Evolutionary conservation across 2,329 filamentous ascomycete genomes (phyloP).

Genomic region (Penicillium janthinellum): DNA sequence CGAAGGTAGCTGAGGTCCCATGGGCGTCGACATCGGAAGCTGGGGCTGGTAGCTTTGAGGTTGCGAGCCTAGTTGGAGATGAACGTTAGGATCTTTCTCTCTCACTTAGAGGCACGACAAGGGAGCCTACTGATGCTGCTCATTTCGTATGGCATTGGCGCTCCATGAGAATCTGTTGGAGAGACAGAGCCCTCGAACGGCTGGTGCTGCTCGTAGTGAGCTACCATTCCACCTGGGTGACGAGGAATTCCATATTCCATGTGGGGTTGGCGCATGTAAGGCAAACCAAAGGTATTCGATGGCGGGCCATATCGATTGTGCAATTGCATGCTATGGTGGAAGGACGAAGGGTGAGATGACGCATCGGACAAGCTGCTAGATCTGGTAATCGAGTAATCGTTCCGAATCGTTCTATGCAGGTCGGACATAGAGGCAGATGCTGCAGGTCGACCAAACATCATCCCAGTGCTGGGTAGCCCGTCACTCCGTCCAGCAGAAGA

Average conservation of each 20-base stretch:
- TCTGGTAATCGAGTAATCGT: conserved; percentile 32
- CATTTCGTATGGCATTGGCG: conserved; percentile 32
- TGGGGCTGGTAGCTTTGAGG: conserved; percentile 32
- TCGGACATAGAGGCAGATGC: conserved; percentile 31
- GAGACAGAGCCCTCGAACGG: conserved; percentile 38
- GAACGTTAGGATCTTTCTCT: conserved; percentile 12
- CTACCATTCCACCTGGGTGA: conserved; percentile 29
- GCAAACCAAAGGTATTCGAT: conserved; percentile 29
- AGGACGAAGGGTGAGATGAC: conserved; percentile 25
- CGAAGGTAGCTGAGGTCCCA: conserved; percentile 30
- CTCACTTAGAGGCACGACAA: background rate
- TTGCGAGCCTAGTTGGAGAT: conserved; percentile 30
- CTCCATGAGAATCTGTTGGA: conserved; percentile 33
- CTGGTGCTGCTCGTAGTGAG: conserved; percentile 33
- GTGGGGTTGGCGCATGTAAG: conserved; percentile 30
- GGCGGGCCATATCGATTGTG: conserved; percentile 32
- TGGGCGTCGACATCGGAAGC: conserved; percentile 31
- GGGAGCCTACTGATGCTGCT: conserved; percentile 31
- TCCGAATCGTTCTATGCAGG: conserved; percentile 32
- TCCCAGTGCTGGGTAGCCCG: conserved; percentile 29
- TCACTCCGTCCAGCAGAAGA: conserved; percentile 35
- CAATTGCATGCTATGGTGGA: conserved; percentile 32
- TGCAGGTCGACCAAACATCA: conserved; percentile 29
- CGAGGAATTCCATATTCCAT: conserved; percentile 34
- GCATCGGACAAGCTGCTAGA: conserved; percentile 42